phyloP scores from a whole-genome alignment of 169 alveolate genomes.

The Hepatocystis sp. region DNA sequence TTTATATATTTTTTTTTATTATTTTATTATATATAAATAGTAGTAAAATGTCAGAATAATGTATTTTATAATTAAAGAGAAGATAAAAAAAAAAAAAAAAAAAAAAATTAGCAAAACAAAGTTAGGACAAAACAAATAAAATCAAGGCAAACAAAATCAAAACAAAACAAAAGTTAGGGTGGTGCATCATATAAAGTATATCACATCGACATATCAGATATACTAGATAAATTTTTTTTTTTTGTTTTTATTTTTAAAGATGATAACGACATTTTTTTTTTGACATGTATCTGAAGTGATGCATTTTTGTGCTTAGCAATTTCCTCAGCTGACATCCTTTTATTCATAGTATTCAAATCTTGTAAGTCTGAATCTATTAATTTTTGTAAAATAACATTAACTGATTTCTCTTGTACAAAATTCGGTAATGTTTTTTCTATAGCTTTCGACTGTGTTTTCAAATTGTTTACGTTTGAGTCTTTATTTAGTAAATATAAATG shows the following conservation, averaged over 20 bases:
- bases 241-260: constrained; percentile 11
- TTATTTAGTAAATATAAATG: background rate
- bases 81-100: too few relatives aligned
- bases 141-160: too few relatives aligned
- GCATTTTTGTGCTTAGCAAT: constrained; percentile 50
- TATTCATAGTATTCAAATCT: constrained; percentile 18
- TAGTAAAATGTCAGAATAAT: too few relatives aligned
- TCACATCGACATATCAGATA: too few relatives aligned
- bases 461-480: constrained; percentile 1
- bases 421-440: constrained; percentile 4
- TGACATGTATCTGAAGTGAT: constrained; percentile 31
- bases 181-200: too few relatives aligned
- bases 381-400: constrained; percentile 40
- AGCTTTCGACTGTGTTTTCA: constrained; percentile 5
- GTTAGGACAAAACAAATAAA: too few relatives aligned
- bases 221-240: too few relatives aligned
- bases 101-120: too few relatives aligned
- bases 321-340: constrained; percentile 54
- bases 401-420: constrained; percentile 7
- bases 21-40: too few relatives aligned
- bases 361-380: constrained; percentile 31
- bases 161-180: too few relatives aligned
- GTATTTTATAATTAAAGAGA: too few relatives aligned
- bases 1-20: too few relatives aligned
- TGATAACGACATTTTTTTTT: constrained; percentile 34